Evolutionary conservation across 75 land plant species (phyloP).

Genomic region (Adiantum capillusveneris): DNA sequence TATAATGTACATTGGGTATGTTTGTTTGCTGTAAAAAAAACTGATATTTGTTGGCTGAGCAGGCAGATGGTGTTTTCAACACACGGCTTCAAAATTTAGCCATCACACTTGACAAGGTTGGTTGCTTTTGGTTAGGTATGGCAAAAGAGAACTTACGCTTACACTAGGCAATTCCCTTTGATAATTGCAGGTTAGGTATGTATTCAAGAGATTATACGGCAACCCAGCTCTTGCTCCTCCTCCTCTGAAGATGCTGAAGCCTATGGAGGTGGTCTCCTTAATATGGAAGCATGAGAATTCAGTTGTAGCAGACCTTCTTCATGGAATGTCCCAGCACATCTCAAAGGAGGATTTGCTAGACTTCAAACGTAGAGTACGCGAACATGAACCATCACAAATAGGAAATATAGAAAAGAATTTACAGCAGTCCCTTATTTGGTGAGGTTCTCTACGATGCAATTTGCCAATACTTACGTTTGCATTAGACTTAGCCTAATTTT

Average conservation of each 20-base stretch:
- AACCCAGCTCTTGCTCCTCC: conserved; percentile 87
- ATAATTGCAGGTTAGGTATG: conserved; percentile 65
- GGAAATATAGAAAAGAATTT: conserved; percentile 46
- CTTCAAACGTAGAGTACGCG: conserved; percentile 56
- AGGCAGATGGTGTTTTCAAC: conserved; percentile 97
- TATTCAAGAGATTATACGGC: conserved; percentile 64
- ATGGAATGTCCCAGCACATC: conserved; percentile 63
- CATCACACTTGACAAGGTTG: conserved; percentile 90
- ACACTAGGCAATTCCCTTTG: too few species aligned
- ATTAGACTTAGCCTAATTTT: background rate
- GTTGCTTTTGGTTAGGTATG: conserved; percentile 2
- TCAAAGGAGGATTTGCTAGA: conserved; percentile 38
- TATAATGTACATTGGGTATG: conserved; percentile 1
- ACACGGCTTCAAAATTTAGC: conserved; percentile 91
- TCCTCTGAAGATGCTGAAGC: conserved; percentile 63
- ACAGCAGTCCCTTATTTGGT: conserved; percentile 76
- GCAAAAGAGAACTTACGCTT: too few species aligned
- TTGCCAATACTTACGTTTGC: too few species aligned
- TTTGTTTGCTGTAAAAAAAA: background rate
- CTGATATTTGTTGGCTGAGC: conserved; percentile 8
- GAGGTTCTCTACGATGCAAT: background rate
- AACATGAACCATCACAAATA: conserved; percentile 59
- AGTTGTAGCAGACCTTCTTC: conserved; percentile 74
- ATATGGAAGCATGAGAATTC: conserved; percentile 90
- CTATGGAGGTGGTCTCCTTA: conserved; percentile 39